These are phyloP conservation scores for Eucalyptus melliodora DNA, from an alignment of 345 rosid genomes.

Conservation along the genomic window DNA sequence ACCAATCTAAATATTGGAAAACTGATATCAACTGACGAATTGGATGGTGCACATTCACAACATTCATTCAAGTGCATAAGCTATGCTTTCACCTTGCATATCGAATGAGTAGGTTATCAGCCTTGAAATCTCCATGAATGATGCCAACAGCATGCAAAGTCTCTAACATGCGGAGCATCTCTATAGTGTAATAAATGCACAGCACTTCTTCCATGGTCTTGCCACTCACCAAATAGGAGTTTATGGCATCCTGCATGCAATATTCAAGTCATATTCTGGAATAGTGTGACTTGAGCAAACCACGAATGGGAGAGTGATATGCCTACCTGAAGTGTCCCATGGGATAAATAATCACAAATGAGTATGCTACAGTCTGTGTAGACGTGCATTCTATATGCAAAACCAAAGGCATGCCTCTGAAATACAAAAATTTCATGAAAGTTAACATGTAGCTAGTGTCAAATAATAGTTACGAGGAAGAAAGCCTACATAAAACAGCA, in stretches of 20 bases:
- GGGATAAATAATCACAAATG: conserved; percentile 61
- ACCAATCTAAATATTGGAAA: not conserved
- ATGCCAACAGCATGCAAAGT: conserved; percentile 75
- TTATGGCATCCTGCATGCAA: conserved; percentile 74
- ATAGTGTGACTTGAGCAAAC: not conserved
- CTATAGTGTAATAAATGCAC: conserved; percentile 82
- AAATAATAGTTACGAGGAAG: not conserved
- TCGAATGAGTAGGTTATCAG: conserved; percentile 79
- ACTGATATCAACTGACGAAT: not conserved
- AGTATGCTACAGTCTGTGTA: conserved; percentile 80
- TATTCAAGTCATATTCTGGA: not conserved
- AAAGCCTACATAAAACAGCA: not conserved
- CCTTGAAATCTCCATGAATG: conserved; percentile 97
- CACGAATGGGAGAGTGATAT: not conserved
- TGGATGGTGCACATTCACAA: not conserved
- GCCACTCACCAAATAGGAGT: conserved; percentile 52
- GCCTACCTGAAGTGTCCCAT: conserved; percentile 86
- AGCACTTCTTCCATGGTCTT: conserved; percentile 89
- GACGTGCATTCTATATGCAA: conserved; percentile 59
- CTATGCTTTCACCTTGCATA: conserved; percentile 43
- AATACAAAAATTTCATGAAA: conserved; percentile 1
- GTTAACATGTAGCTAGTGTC: not conserved
- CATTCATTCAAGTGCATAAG: not conserved
- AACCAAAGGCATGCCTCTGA: conserved; percentile 84
- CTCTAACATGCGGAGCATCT: conserved; percentile 88